phyloP scores from a whole-genome alignment of 495 filamentous ascomycete genomes.

The Aspergillus bridgeri region DNA sequence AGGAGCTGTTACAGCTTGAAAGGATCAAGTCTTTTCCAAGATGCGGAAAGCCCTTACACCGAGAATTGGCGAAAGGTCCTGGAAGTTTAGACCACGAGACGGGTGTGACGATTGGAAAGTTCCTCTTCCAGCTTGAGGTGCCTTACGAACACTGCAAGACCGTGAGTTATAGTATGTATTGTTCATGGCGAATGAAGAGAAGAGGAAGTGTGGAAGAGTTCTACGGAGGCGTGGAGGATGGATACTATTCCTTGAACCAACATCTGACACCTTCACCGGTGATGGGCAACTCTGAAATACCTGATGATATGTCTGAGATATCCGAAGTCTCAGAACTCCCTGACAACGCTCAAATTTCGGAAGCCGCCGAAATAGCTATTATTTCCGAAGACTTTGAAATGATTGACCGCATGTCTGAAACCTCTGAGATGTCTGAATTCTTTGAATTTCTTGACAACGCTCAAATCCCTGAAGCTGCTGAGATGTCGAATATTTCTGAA shows the following conservation, averaged over 20 bases:
- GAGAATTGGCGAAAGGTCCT: conserved; percentile 2
- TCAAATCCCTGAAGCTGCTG: background rate
- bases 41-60: conserved; percentile 5
- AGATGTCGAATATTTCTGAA: no score
- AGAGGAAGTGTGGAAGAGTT: conserved; percentile 9
- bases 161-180: conserved; percentile 11
- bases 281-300: background rate
- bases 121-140: conserved; percentile 14
- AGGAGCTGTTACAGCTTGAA: conserved; percentile 25
- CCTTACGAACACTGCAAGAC: conserved; percentile 7
- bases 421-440: background rate
- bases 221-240: conserved; percentile 14
- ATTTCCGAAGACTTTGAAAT: background rate
- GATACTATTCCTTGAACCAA: background rate
- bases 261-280: background rate
- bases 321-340: background rate
- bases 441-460: background rate
- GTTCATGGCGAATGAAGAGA: conserved; percentile 21
- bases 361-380: no score
- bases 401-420: no score
- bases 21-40: conserved; percentile 3
- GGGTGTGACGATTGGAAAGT: conserved; percentile 14
- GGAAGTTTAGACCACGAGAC: conserved; percentile 10
- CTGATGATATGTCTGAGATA: background rate
- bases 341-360: background rate